Percentiles rank a stretch among this genome's conserved stretches.
Conservation (phyloP, 805 yeast genomes). For the Myxozyma geophila region DNA sequence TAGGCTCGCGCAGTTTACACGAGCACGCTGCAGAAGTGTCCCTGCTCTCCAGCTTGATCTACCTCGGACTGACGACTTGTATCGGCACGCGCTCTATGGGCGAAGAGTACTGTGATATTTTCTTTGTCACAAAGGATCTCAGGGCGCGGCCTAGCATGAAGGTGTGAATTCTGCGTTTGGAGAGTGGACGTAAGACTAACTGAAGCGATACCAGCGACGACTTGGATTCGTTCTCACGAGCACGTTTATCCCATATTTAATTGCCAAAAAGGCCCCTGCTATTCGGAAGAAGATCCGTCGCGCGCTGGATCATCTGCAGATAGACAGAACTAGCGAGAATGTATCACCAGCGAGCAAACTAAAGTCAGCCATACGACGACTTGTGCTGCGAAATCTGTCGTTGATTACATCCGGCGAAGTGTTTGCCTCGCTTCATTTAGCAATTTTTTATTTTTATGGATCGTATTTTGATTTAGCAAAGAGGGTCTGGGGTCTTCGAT, state of each 20-base stretch:
- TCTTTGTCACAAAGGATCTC: constrained; percentile 53
- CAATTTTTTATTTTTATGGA: constrained; percentile 82
- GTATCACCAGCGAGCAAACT: neutral
- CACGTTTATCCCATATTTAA: constrained; percentile 63
- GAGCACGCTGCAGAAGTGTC: constrained; percentile 65
- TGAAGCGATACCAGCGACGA: constrained; percentile 46
- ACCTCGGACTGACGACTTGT: constrained; percentile 75
- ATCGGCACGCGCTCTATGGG: constrained; percentile 83
- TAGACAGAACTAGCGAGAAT: neutral
- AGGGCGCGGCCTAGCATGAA: constrained; percentile 4
- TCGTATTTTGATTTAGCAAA: constrained; percentile 78
- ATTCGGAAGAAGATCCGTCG: constrained; percentile 27
- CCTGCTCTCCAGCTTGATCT: constrained; percentile 60
- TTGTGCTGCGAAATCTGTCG: constrained; percentile 25
- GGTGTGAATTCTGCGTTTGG: neutral
- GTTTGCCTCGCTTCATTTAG: constrained; percentile 70
- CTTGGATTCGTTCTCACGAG: constrained; percentile 64
- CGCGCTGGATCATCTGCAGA: neutral
- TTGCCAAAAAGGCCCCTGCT: constrained; percentile 37
- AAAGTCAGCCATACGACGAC: neutral
- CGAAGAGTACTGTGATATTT: constrained; percentile 87
- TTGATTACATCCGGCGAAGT: constrained; percentile 41
- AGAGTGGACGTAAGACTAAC: neutral
- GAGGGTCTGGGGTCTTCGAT: constrained; percentile 77
- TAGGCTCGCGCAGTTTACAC: constrained; percentile 60